Base-by-base conservation (phyloP, 805 yeast genomes). In the Teunomyces funiuensis region DNA sequence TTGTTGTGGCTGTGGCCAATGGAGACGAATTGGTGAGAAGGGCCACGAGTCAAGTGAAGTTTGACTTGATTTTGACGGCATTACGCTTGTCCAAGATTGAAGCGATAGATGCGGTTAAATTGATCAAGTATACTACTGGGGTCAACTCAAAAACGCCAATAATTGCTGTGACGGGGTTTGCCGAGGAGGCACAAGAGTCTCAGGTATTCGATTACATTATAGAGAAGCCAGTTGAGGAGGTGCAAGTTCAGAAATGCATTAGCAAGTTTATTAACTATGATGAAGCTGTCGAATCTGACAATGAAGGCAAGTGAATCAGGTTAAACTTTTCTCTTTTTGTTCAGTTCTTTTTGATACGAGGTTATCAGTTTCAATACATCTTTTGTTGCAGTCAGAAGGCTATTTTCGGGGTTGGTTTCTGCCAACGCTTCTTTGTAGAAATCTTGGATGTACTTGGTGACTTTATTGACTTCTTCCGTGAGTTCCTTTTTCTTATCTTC, bases 21-120 rank as follows among this genome's bases (percentile, higher is more conserved):
- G 96, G 95, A 1, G 91, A 88, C 45, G 97, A 89, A 46, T 70
- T 89, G 44, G 77, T 89, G 10, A 73, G 93, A 45, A 67, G 93
- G 42, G 88, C 88, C 5, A 85, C 95, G 0, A 85, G 95, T 27
- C 83, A 82, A 39, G 85, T 88, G 14, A 83, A 80, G 55, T 91
- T 88, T 66, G 97, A 90, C 62, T 50, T 89, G 29, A 88, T 90
- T 20, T 71, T 90, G 44, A 81, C 93, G 0, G 93, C 91, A 2
- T 69, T 85, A 41, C 78, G 78, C 49, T 66, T 85, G 16, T 78
- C 85, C 11, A 82, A 81, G 45, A 68, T 85, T 20, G 85, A 80
- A 47, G 84, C 87, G 1, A 64, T 80, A 5, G 96, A 89, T 65
- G 82, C 91, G 23, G 84, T 85, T 5, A 83, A 85, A 52, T 66